These are phyloP conservation scores for Chenopodium formosanum DNA, from an alignment of 148 eudicot species.

Conservation along the genomic window DNA sequence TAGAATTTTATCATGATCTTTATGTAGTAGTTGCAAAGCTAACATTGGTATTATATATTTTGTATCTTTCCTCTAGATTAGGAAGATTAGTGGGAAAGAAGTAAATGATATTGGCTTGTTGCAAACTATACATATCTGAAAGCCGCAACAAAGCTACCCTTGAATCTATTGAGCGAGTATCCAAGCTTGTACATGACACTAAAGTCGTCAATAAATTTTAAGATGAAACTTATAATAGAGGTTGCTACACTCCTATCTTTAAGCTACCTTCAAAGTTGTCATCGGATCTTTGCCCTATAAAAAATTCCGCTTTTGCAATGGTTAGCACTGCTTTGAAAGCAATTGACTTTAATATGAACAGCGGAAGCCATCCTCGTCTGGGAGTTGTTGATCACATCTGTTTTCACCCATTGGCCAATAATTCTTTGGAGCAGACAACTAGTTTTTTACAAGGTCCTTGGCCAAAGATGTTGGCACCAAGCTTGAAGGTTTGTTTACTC, in stretches of 20 bases:
- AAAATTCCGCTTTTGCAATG: slow-evolving; percentile 65
- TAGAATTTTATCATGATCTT: slow-evolving; percentile 1
- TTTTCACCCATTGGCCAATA: slow-evolving; percentile 60
- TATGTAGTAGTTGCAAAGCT: slow-evolving; percentile 7
- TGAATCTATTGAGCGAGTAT: slow-evolving; percentile 70
- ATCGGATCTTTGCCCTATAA: slow-evolving; percentile 36
- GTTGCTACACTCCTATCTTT: slow-evolving; percentile 85
- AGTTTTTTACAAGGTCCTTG: slow-evolving; percentile 56
- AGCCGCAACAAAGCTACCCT: slow-evolving; percentile 77
- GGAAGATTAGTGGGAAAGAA: slow-evolving; percentile 17
- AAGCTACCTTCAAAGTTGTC: slow-evolving; percentile 33
- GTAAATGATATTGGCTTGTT: slow-evolving; percentile 71
- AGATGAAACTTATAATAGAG: slow-evolving; percentile 86
- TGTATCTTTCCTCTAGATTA: slow-evolving; percentile 32
- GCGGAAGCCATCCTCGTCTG: slow-evolving; percentile 82
- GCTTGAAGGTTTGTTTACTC: slow-evolving; percentile 54
- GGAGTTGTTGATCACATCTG: slow-evolving; percentile 92
- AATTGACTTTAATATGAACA: slow-evolving; percentile 56
- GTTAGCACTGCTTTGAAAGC: slow-evolving; percentile 68
- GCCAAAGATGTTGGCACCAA: slow-evolving; percentile 65
- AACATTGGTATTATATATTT: slow-evolving; percentile 7
- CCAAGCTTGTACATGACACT: slow-evolving; percentile 54
- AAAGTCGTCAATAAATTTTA: slow-evolving; percentile 70
- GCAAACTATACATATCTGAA: slow-evolving; percentile 90
- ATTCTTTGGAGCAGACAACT: slow-evolving; percentile 56